Conservation (phyloP, 139 green algal species). For the Coelastrella sp. region DNA sequence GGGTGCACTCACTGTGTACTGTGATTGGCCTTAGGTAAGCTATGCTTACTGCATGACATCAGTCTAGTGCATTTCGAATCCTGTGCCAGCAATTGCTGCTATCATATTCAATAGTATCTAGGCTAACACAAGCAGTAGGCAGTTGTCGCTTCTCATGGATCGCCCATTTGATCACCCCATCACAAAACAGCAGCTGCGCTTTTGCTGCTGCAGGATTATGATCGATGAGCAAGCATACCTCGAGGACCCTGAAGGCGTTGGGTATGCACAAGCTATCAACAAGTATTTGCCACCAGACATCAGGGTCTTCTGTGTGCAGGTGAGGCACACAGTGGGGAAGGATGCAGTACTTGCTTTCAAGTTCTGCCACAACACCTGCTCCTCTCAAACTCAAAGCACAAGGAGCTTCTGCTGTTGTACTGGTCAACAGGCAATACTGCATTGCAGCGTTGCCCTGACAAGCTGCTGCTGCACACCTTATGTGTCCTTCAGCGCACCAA, state of each 20-base stretch:
- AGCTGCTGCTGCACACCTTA: neutral
- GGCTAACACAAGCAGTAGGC: no score
- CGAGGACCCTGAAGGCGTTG: slow-evolving; percentile 54
- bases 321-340: slow-evolving; percentile 13
- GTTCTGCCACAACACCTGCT: no score
- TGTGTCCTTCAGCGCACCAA: slow-evolving; percentile 73
- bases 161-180: no score
- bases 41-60: neutral
- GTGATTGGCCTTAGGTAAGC: slow-evolving; percentile 59
- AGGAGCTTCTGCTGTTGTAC: no score
- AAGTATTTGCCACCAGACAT: slow-evolving; percentile 80
- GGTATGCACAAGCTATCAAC: slow-evolving; percentile 86
- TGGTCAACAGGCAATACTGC: no score
- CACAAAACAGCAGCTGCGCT: no score
- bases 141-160: no score
- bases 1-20: slow-evolving; percentile 84
- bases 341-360: no score
- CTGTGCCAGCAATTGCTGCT: no score
- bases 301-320: slow-evolving; percentile 78
- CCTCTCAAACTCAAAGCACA: no score
- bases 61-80: neutral
- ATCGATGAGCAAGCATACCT: slow-evolving; percentile 11
- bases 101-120: no score
- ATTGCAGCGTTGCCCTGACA: neutral
- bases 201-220: neutral